Evolutionary conservation across 2,329 filamentous ascomycete species (phyloP), one percentile per base, ranked within the genome.

Genomic region (Davidsoniella neocaledoniae): DNA sequence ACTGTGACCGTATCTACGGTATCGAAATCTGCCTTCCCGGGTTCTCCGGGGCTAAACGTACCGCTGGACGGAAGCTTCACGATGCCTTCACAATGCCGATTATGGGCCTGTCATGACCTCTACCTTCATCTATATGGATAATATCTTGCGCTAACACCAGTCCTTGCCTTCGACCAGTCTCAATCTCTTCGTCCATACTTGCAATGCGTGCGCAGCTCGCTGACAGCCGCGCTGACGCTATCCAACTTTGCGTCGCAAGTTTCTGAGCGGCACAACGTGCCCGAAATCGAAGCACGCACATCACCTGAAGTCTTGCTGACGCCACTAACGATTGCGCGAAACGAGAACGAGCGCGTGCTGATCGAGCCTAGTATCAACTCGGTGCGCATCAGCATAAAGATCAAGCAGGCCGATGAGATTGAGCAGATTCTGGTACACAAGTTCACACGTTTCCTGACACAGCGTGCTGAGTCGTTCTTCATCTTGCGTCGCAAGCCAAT

Each of bases 391-490:
- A 94, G 86, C 75, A 94, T 98, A 70, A 86, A 90, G 73, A 95
- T 98, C 67, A 98, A 98, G 71, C 91, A 98, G 72, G 91, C 91
- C 55, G 91, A 98, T 66, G 91, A 98, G 70, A 98, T 96, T 60
- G 91, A 98, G 67, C 79, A 93, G 64, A 96, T 98, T 56, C 71
- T 98, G 54, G 91, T 98, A 56, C 91, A 96, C 71, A 98, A 98
- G 68, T 96, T 98, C 62, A 94, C 88, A 39, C 77, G 91, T 51
- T 98, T 98, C 73, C 69, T 98, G 68, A 95, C 86, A 38, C 90
- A 95, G 69, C 75, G 90, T 66, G 91, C 91, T 45, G 91, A 98
- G 68, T 86, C 86, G 0, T 98, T 98, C 69, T 96, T 96, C 62
- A 94, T 98, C 54, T 68, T 98, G 62, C 73, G 91, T 66, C 79